A percentile compares a stretch with the other conserved stretches of the same genome.
These are phyloP conservation scores for Metschnikowia proteae DNA, from an alignment of 805 yeast genomes.

Conservation along the genomic window DNA sequence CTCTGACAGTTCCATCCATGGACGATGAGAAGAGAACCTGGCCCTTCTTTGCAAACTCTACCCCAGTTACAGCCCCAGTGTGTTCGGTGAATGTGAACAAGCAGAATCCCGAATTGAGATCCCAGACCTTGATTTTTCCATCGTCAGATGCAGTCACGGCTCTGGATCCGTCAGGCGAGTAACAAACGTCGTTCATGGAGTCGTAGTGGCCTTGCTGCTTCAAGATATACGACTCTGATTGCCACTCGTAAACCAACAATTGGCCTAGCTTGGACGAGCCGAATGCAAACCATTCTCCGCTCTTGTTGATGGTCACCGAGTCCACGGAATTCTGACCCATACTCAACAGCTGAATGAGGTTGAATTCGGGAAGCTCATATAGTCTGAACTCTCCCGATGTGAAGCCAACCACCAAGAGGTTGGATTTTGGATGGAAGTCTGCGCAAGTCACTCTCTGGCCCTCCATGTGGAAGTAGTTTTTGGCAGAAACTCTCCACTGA, in stretches of 20 bases:
- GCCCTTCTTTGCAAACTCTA: slow-evolving; percentile 83
- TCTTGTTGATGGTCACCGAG: slow-evolving; percentile 68
- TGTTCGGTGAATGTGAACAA: slow-evolving; percentile 90
- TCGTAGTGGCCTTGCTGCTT: slow-evolving; percentile 98
- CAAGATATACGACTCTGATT: slow-evolving; percentile 88
- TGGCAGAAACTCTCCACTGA: slow-evolving; percentile 75
- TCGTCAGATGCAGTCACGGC: slow-evolving; percentile 94
- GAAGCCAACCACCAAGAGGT: slow-evolving; percentile 83
- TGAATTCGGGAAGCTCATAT: slow-evolving; percentile 81
- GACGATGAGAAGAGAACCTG: slow-evolving; percentile 90
- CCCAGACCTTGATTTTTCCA: slow-evolving; percentile 97
- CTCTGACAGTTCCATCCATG: slow-evolving; percentile 93
- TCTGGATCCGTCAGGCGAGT: slow-evolving; percentile 92
- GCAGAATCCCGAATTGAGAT: slow-evolving; percentile 86
- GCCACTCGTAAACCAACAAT: slow-evolving; percentile 96
- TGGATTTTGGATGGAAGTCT: slow-evolving; percentile 71
- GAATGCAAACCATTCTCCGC: slow-evolving; percentile 97
- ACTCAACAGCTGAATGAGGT: slow-evolving; percentile 76
- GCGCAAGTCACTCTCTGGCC: slow-evolving; percentile 68
- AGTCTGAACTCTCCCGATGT: slow-evolving; percentile 85
- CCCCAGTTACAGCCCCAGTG: slow-evolving; percentile 80
- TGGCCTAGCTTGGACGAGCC: slow-evolving; percentile 93
- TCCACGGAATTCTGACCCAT: slow-evolving; percentile 91
- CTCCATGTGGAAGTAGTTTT: slow-evolving; percentile 70
- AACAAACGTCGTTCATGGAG: slow-evolving; percentile 74